A percentile compares a stretch with the other conserved stretches of the same genome.
phyloP scores from a whole-genome alignment of 2,329 filamentous ascomycete genomes.

The Atkinsonella hypoxylon region DNA sequence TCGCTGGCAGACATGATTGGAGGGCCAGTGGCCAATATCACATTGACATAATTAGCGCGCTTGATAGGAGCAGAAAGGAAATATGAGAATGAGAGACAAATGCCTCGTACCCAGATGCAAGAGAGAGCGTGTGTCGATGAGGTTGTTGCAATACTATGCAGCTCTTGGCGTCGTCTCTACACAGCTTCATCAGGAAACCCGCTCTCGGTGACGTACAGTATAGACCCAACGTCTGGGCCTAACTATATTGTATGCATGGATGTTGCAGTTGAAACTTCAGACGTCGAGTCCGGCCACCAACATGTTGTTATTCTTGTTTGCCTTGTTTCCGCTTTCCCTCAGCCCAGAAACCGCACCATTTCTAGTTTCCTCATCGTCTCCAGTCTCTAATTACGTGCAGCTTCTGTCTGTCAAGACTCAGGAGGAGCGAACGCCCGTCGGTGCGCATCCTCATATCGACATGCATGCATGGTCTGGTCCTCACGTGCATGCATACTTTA shows the following conservation, averaged over 20 bases:
- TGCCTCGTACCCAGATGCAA: not conserved
- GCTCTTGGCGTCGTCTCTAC: not conserved
- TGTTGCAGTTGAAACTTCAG: not conserved
- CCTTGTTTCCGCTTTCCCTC: not conserved
- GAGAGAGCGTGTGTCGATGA: not conserved
- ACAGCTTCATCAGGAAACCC: not conserved
- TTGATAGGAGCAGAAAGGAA: not conserved
- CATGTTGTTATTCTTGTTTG: not conserved
- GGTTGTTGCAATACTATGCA: not conserved
- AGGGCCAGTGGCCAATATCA: not conserved
- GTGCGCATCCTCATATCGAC: not conserved
- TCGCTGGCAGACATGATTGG: not conserved
- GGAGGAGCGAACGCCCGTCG: not conserved
- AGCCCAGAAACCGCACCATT: not conserved
- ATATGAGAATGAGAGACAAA: not conserved
- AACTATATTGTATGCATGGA: not conserved
- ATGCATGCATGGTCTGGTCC: not conserved
- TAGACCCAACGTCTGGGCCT: not conserved
- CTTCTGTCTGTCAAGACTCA: too few relatives aligned
- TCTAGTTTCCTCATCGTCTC: not conserved
- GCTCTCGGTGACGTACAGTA: not conserved
- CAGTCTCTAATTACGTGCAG: not conserved
- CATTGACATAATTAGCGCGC: not conserved
- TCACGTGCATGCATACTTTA: not conserved
- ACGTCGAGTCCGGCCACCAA: not conserved